These are phyloP conservation scores for Plasmodium inui DNA, from an alignment of 169 alveolate genomes.

Conservation along the genomic window DNA sequence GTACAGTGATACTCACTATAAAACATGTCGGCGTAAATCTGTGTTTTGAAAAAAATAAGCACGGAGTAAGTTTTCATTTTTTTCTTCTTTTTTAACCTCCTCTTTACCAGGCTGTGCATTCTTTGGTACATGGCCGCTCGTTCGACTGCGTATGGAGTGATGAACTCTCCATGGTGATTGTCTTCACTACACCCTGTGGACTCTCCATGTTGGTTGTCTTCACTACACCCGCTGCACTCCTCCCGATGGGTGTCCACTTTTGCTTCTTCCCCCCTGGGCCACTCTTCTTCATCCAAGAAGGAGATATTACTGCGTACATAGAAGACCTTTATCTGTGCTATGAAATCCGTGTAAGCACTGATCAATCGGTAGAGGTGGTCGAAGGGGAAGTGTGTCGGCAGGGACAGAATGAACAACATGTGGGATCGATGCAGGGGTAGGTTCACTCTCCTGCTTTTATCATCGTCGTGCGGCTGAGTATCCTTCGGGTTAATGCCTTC, in stretches of 20 bases:
- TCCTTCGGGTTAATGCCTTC: neutral
- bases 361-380: slow-evolving; percentile 39
- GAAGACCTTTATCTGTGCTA: slow-evolving; percentile 15
- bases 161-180: neutral
- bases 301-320: neutral
- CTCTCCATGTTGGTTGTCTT: neutral
- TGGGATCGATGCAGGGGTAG: slow-evolving; percentile 63
- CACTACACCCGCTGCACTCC: neutral
- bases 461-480: neutral
- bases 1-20: slow-evolving; percentile 53
- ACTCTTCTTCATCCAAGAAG: slow-evolving; percentile 6
- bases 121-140: neutral
- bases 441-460: neutral
- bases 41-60: slow-evolving; percentile 50
- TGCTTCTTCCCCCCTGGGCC: neutral
- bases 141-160: neutral
- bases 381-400: slow-evolving; percentile 23
- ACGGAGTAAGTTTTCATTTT: slow-evolving; percentile 47
- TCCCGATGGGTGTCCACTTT: neutral
- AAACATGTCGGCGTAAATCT: slow-evolving; percentile 72
- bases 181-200: neutral
- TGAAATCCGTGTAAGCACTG: slow-evolving; percentile 18
- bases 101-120: slow-evolving; percentile 18
- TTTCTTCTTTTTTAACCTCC: slow-evolving; percentile 49
- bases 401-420: slow-evolving; percentile 35